phyloP scores from a whole-genome alignment of 2,329 filamentous ascomycete species.

The Aureobasidium sp. region DNA sequence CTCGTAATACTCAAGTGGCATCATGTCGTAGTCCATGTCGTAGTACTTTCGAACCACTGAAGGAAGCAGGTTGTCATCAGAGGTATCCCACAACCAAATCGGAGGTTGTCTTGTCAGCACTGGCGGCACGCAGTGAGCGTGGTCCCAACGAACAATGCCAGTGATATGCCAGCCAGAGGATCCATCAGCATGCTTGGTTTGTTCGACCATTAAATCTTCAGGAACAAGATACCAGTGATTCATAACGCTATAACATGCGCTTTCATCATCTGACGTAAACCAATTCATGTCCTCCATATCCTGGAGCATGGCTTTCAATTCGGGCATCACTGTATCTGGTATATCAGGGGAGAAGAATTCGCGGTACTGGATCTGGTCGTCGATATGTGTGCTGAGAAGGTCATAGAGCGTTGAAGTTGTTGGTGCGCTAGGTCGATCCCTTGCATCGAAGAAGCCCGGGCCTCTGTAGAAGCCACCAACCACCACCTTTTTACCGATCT shows the following conservation, averaged over 20 bases:
- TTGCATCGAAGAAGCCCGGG: neutral
- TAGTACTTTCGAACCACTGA: neutral
- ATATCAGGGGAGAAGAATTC: too few species aligned
- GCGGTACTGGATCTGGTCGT: neutral
- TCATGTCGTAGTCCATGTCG: neutral
- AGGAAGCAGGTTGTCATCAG: neutral
- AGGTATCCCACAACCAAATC: neutral
- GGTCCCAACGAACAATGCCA: neutral
- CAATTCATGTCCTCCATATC: neutral
- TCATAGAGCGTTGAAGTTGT: neutral
- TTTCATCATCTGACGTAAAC: neutral
- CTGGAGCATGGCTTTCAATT: neutral
- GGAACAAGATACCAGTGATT: neutral
- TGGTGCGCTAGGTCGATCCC: neutral
- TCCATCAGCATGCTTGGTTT: neutral
- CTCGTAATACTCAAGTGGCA: neutral
- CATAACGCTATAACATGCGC: neutral
- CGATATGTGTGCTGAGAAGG: neutral
- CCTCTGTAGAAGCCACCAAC: neutral
- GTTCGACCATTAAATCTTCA: neutral
- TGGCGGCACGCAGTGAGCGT: neutral
- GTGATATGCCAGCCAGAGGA: neutral
- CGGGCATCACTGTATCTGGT: neutral
- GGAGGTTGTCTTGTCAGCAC: neutral
- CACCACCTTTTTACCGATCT: neutral